These are phyloP conservation scores for Marasmius sp. DNA, from an alignment of 1,284 basidiomycete species.

Conservation along the genomic window DNA sequence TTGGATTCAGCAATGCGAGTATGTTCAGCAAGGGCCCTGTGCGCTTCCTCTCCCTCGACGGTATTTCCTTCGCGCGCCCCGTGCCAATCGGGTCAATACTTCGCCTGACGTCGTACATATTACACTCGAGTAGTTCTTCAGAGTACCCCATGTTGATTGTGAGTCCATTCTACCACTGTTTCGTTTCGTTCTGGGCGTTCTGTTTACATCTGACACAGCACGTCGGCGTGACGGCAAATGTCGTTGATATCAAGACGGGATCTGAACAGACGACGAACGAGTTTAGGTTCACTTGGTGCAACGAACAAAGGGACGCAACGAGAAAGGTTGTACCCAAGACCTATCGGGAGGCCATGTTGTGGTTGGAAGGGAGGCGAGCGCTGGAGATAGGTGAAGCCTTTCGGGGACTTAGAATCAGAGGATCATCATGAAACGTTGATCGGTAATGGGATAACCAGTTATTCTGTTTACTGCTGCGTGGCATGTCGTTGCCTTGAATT, in stretches of 20 bases:
- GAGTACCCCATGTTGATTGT: conserved; percentile 54
- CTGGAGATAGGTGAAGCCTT: conserved; percentile 64
- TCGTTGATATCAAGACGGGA: conserved; percentile 74
- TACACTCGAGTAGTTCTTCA: conserved; percentile 48
- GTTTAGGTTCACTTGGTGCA: conserved; percentile 70
- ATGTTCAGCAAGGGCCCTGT: conserved; percentile 71
- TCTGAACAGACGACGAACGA: conserved; percentile 68
- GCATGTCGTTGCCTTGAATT: no score
- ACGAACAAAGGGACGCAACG: conserved; percentile 37
- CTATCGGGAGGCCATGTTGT: conserved; percentile 79
- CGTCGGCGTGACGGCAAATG: conserved; percentile 73
- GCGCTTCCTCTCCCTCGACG: conserved; percentile 76
- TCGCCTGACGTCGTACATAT: conserved; percentile 66
- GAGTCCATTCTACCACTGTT: conserved; percentile 21
- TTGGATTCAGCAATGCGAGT: conserved; percentile 73
- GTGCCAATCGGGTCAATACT: conserved; percentile 83
- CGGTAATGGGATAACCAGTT: no score
- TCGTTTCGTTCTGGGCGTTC: conserved; percentile 17
- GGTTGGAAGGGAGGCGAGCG: conserved; percentile 75
- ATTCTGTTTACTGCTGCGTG: no score
- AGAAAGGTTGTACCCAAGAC: conserved; percentile 70
- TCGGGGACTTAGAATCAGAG: conserved; percentile 29
- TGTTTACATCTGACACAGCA: conserved; percentile 41
- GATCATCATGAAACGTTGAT: background rate
- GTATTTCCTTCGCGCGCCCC: conserved; percentile 77